Evolutionary conservation across 108 stramenopile genomes (phyloP).

Genomic region (Stephanodiscus minutulus): DNA sequence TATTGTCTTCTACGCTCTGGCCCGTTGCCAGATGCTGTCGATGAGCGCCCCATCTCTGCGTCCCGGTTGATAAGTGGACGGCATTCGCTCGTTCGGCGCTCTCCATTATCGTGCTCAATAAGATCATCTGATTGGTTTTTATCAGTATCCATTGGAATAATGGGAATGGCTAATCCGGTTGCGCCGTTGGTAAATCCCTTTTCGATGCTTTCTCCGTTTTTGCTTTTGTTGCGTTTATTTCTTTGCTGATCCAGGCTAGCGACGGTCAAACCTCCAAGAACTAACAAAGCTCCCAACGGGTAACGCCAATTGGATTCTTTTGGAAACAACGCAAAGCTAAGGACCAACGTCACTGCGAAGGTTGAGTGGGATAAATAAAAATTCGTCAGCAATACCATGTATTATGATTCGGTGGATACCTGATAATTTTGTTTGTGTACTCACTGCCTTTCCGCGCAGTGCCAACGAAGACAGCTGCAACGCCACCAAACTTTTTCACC

Average conservation of each 20-base stretch:
- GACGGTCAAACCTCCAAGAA: conserved; percentile 86
- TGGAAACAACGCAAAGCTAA: conserved; percentile 89
- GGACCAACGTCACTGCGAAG: conserved; percentile 66
- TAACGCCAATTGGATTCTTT: conserved; percentile 90
- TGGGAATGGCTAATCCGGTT: conserved; percentile 12
- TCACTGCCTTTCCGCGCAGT: conserved; percentile 88
- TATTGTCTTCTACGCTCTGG: conserved; percentile 36
- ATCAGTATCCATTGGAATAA: conserved; percentile 4
- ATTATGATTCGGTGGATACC: neutral
- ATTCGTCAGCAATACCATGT: neutral
- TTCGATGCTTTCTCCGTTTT: neutral
- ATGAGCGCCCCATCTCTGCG: conserved; percentile 2
- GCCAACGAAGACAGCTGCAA: conserved; percentile 90
- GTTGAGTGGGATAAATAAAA: neutral
- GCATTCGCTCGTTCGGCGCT: conserved; percentile 15
- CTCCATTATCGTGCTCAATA: conserved; percentile 5
- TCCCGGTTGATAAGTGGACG: conserved; percentile 6
- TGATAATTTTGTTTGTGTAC: neutral
- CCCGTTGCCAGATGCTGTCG: conserved; percentile 12
- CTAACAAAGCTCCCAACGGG: conserved; percentile 83
- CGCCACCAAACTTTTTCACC: conserved; percentile 92
- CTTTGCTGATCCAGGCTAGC: conserved; percentile 74
- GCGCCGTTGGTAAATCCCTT: neutral
- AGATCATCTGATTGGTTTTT: neutral
- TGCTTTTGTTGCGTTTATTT: conserved; percentile 35